Evolutionary conservation across 306 rosid genomes (phyloP).

Genomic region (Cyclanthera cordifolia): DNA sequence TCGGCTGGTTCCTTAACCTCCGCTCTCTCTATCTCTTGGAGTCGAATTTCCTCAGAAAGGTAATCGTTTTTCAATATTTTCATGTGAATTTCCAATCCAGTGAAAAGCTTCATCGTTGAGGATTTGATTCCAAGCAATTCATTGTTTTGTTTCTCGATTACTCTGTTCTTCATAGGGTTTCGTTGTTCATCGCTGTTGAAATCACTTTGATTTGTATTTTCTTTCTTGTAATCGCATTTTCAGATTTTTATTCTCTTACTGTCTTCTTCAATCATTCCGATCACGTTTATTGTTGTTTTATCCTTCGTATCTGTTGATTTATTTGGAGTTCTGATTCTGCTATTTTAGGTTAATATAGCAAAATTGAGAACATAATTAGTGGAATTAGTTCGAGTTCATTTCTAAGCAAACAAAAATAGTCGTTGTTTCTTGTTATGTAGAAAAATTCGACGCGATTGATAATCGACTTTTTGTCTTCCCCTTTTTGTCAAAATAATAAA

Average conservation of each 20-base stretch:
- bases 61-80: not conserved
- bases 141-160: constrained; percentile 19
- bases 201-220: not conserved
- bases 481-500: constrained; percentile 24
- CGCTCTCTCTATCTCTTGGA: constrained; percentile 34
- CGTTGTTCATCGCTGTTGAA: not conserved
- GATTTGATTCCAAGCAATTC: constrained; percentile 27
- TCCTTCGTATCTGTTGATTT: not conserved
- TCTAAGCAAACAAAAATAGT: not conserved
- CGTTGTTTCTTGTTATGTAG: constrained; percentile 16
- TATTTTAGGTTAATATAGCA: too few species aligned
- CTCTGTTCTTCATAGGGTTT: constrained; percentile 39
- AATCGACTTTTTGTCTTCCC: not conserved
- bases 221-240: not conserved
- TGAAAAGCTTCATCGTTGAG: constrained; percentile 13
- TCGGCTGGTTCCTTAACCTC: constrained; percentile 32
- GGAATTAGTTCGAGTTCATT: constrained; percentile 3
- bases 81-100: not conserved
- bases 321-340: too few species aligned
- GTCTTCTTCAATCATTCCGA: constrained; percentile 8
- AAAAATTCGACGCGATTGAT: constrained; percentile 22
- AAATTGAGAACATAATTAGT: not conserved
- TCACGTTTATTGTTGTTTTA: not conserved
- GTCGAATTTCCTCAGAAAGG: constrained; percentile 33
- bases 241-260: not conserved